Conservation (phyloP, 1,139 yeast species). For the Lodderomyces margitis region DNA sequence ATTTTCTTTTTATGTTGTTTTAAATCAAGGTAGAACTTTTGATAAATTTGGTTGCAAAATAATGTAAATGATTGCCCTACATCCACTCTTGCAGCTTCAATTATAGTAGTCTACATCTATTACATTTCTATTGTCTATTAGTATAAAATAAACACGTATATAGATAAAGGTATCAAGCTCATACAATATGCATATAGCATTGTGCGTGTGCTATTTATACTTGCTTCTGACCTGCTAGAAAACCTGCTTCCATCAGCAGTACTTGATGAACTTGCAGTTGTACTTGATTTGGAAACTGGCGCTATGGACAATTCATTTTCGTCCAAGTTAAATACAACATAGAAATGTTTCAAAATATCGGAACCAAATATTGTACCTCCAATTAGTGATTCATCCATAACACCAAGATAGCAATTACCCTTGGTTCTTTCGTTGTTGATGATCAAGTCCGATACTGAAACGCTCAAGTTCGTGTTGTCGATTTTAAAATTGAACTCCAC, state of each 20-base stretch:
- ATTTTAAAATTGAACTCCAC: conserved; percentile 27
- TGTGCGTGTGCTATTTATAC: neutral
- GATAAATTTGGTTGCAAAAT: neutral
- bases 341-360: conserved; percentile 25
- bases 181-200: conserved; percentile 5
- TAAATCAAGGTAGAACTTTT: too few relatives aligned
- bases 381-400: conserved; percentile 16
- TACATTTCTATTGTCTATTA: neutral
- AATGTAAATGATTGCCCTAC: neutral
- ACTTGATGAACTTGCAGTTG: neutral
- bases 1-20: too few relatives aligned
- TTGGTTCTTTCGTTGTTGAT: conserved; percentile 2
- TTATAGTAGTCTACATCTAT: too few relatives aligned
- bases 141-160: conserved; percentile 7
- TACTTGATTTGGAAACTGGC: neutral
- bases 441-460: conserved; percentile 25
- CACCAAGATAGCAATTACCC: conserved; percentile 19
- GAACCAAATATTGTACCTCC: conserved; percentile 21
- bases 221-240: neutral
- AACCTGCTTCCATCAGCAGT: neutral
- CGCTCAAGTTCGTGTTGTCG: conserved; percentile 26
- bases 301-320: conserved; percentile 10
- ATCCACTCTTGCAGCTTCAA: too few relatives aligned
- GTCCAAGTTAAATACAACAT: conserved; percentile 27
- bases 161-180: conserved; percentile 7